Conservation (phyloP, 1,284 basidiomycete species). For the Spongispora temasekensis region DNA sequence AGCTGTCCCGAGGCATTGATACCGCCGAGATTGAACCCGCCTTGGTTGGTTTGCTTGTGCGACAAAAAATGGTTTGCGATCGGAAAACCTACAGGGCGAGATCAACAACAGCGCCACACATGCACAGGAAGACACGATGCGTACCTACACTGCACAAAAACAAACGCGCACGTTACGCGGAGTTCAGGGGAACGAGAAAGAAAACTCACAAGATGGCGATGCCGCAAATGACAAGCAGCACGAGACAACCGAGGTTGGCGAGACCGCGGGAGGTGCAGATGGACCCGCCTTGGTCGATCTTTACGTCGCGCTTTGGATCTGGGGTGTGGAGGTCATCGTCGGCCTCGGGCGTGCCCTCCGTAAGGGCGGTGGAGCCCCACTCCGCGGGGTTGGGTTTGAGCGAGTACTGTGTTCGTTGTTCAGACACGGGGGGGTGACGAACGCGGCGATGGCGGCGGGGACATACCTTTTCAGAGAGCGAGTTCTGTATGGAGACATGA, state of each 20-base stretch:
- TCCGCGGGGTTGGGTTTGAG: constrained; percentile 34
- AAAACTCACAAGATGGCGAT: constrained; percentile 38
- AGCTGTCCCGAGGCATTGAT: constrained; percentile 60
- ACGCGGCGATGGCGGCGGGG: not conserved
- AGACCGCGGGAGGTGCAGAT: constrained; percentile 44
- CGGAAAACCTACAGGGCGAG: constrained; percentile 24
- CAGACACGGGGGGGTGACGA: too few relatives aligned
- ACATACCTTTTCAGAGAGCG: constrained; percentile 29
- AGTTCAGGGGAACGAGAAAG: not conserved
- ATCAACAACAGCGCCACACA: not conserved
- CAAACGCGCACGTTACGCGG: constrained; percentile 6
- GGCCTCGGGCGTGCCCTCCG: constrained; percentile 25
- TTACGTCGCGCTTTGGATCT: constrained; percentile 37
- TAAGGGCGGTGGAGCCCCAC: constrained; percentile 31
- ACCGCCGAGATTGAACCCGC: constrained; percentile 53
- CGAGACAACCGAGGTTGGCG: constrained; percentile 48
- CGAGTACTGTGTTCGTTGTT: constrained; percentile 23
- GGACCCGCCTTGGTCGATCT: constrained; percentile 40
- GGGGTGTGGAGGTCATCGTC: constrained; percentile 37
- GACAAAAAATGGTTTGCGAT: constrained; percentile 41
- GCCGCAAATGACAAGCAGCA: constrained; percentile 38
- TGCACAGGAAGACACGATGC: not conserved
- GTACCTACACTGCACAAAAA: constrained; percentile 30
- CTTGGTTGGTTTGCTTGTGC: constrained; percentile 40
- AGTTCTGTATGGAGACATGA: constrained; percentile 21